phyloP scores from a whole-genome alignment of 768 basidiomycete species.

The Chalciporus piperatus region DNA sequence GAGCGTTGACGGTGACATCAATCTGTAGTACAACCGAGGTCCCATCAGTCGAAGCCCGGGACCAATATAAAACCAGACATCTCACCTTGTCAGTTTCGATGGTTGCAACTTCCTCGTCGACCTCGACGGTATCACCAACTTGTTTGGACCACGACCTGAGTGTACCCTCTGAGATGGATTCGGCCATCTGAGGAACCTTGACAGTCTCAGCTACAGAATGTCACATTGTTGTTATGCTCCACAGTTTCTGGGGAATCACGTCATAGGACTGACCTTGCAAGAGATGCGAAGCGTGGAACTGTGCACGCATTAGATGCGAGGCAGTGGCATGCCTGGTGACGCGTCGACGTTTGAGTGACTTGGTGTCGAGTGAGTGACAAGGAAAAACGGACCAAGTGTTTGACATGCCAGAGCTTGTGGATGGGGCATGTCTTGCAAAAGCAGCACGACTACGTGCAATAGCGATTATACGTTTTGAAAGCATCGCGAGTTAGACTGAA shows the following conservation, averaged over 20 bases:
- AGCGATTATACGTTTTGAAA: conserved; percentile 67
- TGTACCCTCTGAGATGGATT: conserved; percentile 97
- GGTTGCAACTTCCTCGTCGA: conserved; percentile 94
- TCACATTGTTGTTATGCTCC: conserved; percentile 10
- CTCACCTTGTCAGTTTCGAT: conserved; percentile 98
- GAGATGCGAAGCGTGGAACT: conserved; percentile 69
- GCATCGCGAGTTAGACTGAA: conserved; percentile 44
- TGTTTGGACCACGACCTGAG: conserved; percentile 93
- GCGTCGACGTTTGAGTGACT: conserved; percentile 5
- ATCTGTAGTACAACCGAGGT: conserved; percentile 52
- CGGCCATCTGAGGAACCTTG: conserved; percentile 97
- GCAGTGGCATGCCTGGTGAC: conserved; percentile 44
- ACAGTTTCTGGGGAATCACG: conserved; percentile 9
- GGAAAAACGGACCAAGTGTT: conserved; percentile 46
- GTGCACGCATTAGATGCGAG: conserved; percentile 47
- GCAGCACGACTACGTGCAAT: conserved; percentile 60
- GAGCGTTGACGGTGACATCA: conserved; percentile 95
- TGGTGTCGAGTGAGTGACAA: neutral
- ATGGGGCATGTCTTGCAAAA: conserved; percentile 34
- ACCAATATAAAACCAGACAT: neutral
- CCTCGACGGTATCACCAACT: conserved; percentile 85
- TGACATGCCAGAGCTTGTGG: conserved; percentile 30
- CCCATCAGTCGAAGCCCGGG: neutral
- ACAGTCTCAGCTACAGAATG: conserved; percentile 70
- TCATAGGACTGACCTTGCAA: conserved; percentile 55